Conservation (phyloP, 345 rosid genomes). For the Hevea brasiliensis region DNA sequence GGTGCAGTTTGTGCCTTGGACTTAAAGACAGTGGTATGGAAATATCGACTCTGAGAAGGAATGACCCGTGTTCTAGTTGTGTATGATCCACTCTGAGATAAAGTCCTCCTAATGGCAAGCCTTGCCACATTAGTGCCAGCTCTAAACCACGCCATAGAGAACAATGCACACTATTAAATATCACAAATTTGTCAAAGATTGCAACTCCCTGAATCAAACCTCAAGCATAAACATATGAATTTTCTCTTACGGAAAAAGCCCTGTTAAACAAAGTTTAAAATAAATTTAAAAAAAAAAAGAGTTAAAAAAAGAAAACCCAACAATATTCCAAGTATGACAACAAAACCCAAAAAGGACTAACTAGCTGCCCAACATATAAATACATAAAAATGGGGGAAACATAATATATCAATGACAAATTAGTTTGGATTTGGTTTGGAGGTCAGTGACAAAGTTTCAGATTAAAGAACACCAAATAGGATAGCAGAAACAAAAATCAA, state of each 20-base stretch:
- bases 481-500: too few species aligned
- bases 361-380: not conserved
- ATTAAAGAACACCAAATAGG: too few species aligned
- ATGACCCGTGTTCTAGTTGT: slow-evolving; percentile 42
- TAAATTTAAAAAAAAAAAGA: not conserved
- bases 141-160: slow-evolving; percentile 71
- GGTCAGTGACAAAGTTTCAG: too few species aligned
- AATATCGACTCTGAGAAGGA: slow-evolving; percentile 44
- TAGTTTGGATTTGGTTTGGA: too few species aligned
- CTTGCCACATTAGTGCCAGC: slow-evolving; percentile 56
- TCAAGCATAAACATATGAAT: not conserved
- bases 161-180: not conserved
- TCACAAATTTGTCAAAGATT: slow-evolving; percentile 7
- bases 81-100: slow-evolving; percentile 50
- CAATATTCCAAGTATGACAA: not conserved
- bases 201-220: slow-evolving; percentile 7
- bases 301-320: not conserved
- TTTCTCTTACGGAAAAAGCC: not conserved
- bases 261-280: slow-evolving; percentile 2
- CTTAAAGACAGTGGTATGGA: slow-evolving; percentile 55
- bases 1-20: slow-evolving; percentile 64
- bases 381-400: too few species aligned
- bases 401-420: too few species aligned
- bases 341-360: not conserved
- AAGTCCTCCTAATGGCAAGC: slow-evolving; percentile 61